phyloP scores from a whole-genome alignment of 441 rosid genomes.

The Euphorbia celastroides region DNA sequence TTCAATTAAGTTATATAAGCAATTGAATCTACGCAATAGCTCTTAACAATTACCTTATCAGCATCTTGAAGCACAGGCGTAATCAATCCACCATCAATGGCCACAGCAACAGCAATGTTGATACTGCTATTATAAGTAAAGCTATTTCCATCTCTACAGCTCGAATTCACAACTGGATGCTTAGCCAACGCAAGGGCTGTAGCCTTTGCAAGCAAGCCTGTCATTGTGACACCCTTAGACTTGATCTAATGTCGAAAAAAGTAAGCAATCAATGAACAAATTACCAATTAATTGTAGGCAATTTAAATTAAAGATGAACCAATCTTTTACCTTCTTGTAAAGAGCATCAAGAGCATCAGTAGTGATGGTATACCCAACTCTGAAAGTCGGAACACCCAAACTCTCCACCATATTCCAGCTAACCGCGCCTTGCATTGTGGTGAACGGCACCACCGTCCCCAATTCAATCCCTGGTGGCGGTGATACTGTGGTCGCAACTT shows the following conservation, averaged over 20 bases:
- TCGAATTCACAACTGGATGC: slow-evolving; percentile 87
- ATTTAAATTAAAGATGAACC: slow-evolving; percentile 82
- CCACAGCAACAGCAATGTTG: slow-evolving; percentile 95
- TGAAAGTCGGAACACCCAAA: slow-evolving; percentile 80
- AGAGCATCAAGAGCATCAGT: slow-evolving; percentile 94
- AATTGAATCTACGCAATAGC: background rate
- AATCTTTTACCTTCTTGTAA: slow-evolving; percentile 74
- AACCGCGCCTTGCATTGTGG: slow-evolving; percentile 85
- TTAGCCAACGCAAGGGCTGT: slow-evolving; percentile 88
- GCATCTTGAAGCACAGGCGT: slow-evolving; percentile 98
- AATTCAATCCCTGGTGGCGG: slow-evolving; percentile 33
- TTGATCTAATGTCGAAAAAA: slow-evolving; percentile 46
- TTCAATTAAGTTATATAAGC: background rate
- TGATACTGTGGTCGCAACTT: slow-evolving; percentile 11
- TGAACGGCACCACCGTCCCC: slow-evolving; percentile 74
- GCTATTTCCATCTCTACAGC: slow-evolving; percentile 88
- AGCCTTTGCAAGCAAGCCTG: slow-evolving; percentile 88
- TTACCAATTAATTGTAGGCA: slow-evolving; percentile 77
- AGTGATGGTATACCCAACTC: slow-evolving; percentile 81
- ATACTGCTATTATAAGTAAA: slow-evolving; percentile 63
- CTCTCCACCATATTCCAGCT: slow-evolving; percentile 85
- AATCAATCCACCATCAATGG: slow-evolving; percentile 89
- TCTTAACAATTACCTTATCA: slow-evolving; percentile 53
- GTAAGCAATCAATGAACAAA: slow-evolving; percentile 34
- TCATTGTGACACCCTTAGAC: slow-evolving; percentile 96